Evolutionary conservation across 306 rosid species (phyloP), one percentile per base, ranked within the genome.

Genomic region (Neltuma alba): DNA sequence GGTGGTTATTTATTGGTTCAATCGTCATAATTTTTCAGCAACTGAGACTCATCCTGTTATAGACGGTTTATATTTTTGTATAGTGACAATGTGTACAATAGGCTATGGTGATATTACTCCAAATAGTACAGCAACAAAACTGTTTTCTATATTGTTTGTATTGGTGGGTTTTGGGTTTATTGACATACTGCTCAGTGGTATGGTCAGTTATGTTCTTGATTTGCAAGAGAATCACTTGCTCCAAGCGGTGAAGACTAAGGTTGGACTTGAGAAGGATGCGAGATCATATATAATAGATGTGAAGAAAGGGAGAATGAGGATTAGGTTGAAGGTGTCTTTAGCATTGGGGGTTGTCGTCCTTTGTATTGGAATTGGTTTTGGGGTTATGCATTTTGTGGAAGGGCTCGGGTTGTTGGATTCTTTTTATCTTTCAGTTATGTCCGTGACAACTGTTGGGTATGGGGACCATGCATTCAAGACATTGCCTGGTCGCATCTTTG

Each of bases 291-390:
- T 95, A 74, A 70, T 95, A 73, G 99, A 95, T 85, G 89, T 90
- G 69, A 95, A 94, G 88, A 94, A 95, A 80, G 99, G 99, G 81
- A 91, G 99, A 83, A 95, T 95, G 99, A 91, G 99, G 85, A 95
- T 95, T 80, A 87, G 97, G 83, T 77, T 95, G 98, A 92, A 95
- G 88, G 99, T 94, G 77, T 97, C 83, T 2, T 76, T 95, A 90
- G 99, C 99, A 20, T 83, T 92, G 67, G 97, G 92, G 58, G 98
- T 95, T 74, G 97, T 95, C 74, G 90, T 95, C 40, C 89, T 92
- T 74, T 95, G 99, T 84, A 91, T 92, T 76, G 97, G 97, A 31
- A 10, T 95, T 36, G 99, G 99, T 21, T 91, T 86, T 3, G 63
- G 47, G 58, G 89, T 92, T 30, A 86, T 95, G 99, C 99, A 95